Evolutionary conservation across 345 rosid species (phyloP), one percentile per base, ranked within the genome.

Genomic region (Viola odorata): DNA sequence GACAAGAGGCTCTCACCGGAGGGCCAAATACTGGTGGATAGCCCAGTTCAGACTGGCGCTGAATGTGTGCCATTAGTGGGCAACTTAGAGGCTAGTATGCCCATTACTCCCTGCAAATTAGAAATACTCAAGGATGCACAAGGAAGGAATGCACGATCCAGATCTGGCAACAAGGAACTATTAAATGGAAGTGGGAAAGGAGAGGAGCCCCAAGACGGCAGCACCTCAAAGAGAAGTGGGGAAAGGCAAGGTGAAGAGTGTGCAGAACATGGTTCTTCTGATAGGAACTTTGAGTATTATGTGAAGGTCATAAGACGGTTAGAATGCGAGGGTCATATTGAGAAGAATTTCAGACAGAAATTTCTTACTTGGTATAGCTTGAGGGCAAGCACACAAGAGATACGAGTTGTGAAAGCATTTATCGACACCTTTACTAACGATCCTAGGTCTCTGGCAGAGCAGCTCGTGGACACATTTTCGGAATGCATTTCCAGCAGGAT

Each of bases 331-430:
- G 97, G 99, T 37, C 95, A 95, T 71, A 84, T 95, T 3, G 97
- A 88, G 70, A 95, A 76, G 84, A 88, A 82, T 69, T 95, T 95
- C 57, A 73, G 97, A 73, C 91, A 95, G 86, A 91, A 86, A 72
- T 91, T 95, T 76, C 76, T 95, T 70, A 86, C 96, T 13, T 94
- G 99, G 97, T 94, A 86, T 60, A 84, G 95, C 82, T 75, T 90
- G 69, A 80, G 91, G 75, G 97, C 99, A 49, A 85, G 84, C 36
- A 67, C 79, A 50, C 83, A 84, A 63, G 97, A 90, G 82, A 75
- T 82, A 7, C 77, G 87, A 77, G 58, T 91, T 45, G 99, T 94
- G 64, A 94, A 94, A 80, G 77, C 85, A 38, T 91, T 83, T 62
- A 81, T 91, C 0, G 83, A 91, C 63, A 84, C 81, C 3, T 88